Evolutionary conservation across 2,329 filamentous ascomycete species (phyloP), one percentile per base, ranked within the genome.

Genomic region (Xylariomycetidae sp.): DNA sequence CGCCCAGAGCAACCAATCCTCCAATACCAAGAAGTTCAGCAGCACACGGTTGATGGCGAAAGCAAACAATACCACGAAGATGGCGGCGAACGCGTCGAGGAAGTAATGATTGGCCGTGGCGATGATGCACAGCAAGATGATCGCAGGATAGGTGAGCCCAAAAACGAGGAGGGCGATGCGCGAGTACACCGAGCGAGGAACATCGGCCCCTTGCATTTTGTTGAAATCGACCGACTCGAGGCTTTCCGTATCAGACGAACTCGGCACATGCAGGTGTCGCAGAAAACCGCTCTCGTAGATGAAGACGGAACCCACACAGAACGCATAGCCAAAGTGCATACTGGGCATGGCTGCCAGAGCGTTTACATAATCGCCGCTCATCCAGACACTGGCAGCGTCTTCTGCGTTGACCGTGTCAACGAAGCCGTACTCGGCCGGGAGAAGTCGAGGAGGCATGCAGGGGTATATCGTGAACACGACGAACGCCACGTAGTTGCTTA

Each of bases 31-130:
- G 39, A 85, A 54, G 39, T 80, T 80, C 38, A 83, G 52, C 33
- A 85, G 48, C 11, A 64, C 51, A 12, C 64, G 57, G 44, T 72
- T 72, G 38, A 61, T 63, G 33, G 60, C 43, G 72, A 77, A 85
- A 0, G 77, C 77, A 8, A 81, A 42, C 1, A 65, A 63, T 29
- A 80, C 82, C 3, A 85, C 77, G 13, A 73, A 46, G 1, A 73
- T 69, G 0, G 80, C 80, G 2, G 77, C 80, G 14, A 82, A 64
- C 0, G 81, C 80, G 55, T 85, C 81, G 4, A 85, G 65, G 29
- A 82, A 70, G 53, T 84, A 71, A 46, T 70, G 77, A 46, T 81
- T 81, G 20, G 75, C 77, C 0, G 76, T 80, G 12, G 75, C 70
- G 17, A 81, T 69, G 38, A 81, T 80, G 18, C 70, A 70, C 1